These are phyloP conservation scores for Sclerotinia trifoliorum DNA, from an alignment of 2,329 filamentous ascomycete species.

Conservation along the genomic window DNA sequence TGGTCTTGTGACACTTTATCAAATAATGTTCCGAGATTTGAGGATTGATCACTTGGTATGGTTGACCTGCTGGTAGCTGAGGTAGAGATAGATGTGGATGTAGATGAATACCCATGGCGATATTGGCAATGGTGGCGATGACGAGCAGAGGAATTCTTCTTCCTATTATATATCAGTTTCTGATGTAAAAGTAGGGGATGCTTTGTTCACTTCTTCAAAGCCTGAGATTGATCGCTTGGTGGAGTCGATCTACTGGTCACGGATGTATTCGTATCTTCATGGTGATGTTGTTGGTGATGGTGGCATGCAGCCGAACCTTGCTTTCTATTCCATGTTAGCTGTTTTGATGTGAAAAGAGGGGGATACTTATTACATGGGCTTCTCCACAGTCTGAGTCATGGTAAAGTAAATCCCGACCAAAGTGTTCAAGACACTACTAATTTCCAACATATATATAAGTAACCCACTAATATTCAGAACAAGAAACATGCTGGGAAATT, in stretches of 20 bases:
- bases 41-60: background rate
- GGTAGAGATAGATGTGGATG: background rate
- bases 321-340: background rate
- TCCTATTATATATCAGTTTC: background rate
- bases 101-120: background rate
- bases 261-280: background rate
- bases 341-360: background rate
- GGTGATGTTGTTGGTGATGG: background rate
- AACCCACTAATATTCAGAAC: rapidly evolving
- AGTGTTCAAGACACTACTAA: background rate
- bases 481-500: background rate
- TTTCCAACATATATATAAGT: rapidly evolving
- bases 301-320: background rate
- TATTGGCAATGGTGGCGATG: background rate
- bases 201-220: background rate
- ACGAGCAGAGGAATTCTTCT: background rate
- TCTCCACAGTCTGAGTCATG: background rate
- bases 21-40: no score
- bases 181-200: background rate
- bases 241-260: background rate
- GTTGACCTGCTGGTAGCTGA: background rate
- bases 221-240: background rate
- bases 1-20: background rate
- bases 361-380: background rate
- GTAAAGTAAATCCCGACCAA: background rate